Conservation (phyloP, 169 alveolate species). For the Plasmodium sp. region DNA sequence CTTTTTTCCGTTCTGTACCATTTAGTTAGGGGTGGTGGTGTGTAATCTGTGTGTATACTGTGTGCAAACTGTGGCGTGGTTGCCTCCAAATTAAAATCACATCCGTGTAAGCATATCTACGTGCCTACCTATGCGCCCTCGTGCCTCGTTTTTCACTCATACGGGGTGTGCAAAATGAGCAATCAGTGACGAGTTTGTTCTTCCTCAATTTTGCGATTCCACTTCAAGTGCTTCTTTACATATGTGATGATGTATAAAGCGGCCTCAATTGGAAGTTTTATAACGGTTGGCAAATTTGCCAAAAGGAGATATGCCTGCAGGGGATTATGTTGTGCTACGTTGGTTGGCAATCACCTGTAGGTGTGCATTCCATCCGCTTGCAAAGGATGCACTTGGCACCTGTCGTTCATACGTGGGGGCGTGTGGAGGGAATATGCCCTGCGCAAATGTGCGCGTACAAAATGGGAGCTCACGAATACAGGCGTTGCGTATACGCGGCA, state of each 20-base stretch:
- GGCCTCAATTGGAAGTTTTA: not conserved
- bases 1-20: conserved; percentile 24
- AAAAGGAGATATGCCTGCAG: not conserved
- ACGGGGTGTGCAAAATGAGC: not conserved
- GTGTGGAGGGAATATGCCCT: not conserved
- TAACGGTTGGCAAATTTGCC: not conserved
- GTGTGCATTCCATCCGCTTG: not conserved
- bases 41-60: not conserved
- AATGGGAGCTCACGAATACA: not conserved
- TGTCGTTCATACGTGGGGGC: not conserved
- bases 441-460: not conserved
- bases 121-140: not conserved
- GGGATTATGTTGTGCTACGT: not conserved
- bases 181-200: not conserved
- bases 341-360: not conserved
- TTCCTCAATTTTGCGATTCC: not conserved
- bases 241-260: not conserved
- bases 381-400: not conserved
- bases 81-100: not conserved
- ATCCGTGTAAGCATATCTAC: not conserved
- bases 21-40: not conserved
- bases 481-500: not conserved
- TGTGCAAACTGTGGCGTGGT: not conserved
- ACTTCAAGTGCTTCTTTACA: not conserved
- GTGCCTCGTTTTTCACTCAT: not conserved